Evolutionary conservation across 2,329 filamentous ascomycete species (phyloP), one percentile per base, ranked within the genome.

Genomic region (Blumeriella jaapii): DNA sequence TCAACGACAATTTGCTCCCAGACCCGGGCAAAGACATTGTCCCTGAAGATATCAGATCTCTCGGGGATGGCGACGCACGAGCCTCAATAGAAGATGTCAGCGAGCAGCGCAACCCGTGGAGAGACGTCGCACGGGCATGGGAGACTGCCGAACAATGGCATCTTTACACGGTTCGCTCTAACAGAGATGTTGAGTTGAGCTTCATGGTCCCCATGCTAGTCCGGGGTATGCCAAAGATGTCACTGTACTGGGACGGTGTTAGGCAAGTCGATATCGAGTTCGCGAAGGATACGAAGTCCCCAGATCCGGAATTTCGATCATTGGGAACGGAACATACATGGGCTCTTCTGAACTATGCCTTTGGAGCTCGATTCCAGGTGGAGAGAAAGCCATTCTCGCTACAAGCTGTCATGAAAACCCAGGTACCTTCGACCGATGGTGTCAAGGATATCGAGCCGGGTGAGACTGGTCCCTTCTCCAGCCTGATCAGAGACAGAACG

Each of bases 1-100:
- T 96, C 1, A 86, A 83, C 42, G 72, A 93, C 10, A 68, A 93
- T 48, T 59, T 95, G 0, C 63, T 94, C 25, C 89, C 89, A 61
- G 36, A 49, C 6, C 29, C 52, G 32, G 52, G 63, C 24, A 38
- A 48, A 22, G 44, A 55, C 8, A 44, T 51, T 16, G 51, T 55
- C 28, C 46, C 65, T 2, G 47, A 57, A 5, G 64, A 69, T 13
- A 4, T 51, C 59, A 6, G 60, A 68, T 89, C 82, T 75, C 61
- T 71, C 10, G 58, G 56, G 35, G 57, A 61, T n/a, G n/a, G n/a
- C 7, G 55, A 63, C 2, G 61, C 63, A n/a, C 42, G 55, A 3
- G 49, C 58, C 2, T 59, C 56, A 0, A 46, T 66, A 1, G 43
- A 56, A 17, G 40, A 45, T 10, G 55, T 60, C 11, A 40, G 52